These are phyloP conservation scores for Eimeria necatrix DNA, from an alignment of 169 alveolate species.

Conservation along the genomic window DNA sequence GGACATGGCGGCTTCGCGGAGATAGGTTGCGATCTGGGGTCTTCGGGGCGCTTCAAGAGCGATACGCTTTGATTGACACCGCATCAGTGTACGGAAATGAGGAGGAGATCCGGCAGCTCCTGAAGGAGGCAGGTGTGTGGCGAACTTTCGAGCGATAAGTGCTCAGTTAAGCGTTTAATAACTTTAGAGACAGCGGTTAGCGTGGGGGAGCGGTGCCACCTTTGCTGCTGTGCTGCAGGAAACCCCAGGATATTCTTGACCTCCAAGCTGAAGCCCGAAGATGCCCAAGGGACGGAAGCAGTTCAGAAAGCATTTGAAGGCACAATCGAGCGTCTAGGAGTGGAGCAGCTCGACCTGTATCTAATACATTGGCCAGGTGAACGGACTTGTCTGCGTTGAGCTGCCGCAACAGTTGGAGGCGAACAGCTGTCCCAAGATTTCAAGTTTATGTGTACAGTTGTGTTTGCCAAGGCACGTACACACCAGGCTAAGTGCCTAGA, in stretches of 20 bases:
- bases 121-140: slow-evolving; percentile 66
- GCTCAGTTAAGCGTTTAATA: too few species aligned
- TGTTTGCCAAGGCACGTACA: not conserved
- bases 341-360: slow-evolving; percentile 75
- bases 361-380: slow-evolving; percentile 82
- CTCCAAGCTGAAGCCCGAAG: slow-evolving; percentile 70
- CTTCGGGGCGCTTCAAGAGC: slow-evolving; percentile 39
- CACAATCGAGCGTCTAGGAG: slow-evolving; percentile 68
- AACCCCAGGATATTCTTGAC: slow-evolving; percentile 67
- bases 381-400: too few species aligned
- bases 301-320: slow-evolving; percentile 48
- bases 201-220: not conserved
- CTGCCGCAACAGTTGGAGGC: not conserved
- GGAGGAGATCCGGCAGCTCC: slow-evolving; percentile 70
- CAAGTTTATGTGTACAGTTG: not conserved
- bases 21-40: slow-evolving; percentile 34
- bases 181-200: not conserved
- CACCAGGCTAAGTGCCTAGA: not conserved
- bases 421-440: not conserved
- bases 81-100: slow-evolving; percentile 77
- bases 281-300: slow-evolving; percentile 74
- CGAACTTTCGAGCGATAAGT: not conserved
- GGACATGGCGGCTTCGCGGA: slow-evolving; percentile 75
- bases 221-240: slow-evolving; percentile 30
- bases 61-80: slow-evolving; percentile 59